Evolutionary conservation across 2,329 filamentous ascomycete species (phyloP).

Genomic region (Periconia sp.): DNA sequence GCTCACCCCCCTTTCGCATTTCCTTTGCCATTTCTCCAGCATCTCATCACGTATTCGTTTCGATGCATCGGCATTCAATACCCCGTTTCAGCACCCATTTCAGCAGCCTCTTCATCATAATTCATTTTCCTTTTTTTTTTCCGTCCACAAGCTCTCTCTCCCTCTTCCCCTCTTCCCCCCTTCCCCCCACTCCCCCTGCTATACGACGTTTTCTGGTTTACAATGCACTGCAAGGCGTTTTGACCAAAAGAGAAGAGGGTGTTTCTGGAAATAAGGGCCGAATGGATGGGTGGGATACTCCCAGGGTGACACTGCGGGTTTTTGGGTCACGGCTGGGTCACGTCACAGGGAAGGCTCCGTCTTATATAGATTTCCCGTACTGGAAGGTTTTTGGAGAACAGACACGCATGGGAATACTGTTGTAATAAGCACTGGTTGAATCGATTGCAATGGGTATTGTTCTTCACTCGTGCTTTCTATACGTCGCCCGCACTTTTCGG

Average conservation of each 20-base stretch:
- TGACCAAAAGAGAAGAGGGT: not conserved
- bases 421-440: slow-evolving; percentile 11
- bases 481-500: too few relatives aligned
- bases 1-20: not conserved
- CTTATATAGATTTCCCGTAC: slow-evolving; percentile 4
- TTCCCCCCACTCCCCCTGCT: too few relatives aligned
- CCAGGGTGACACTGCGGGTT: not conserved
- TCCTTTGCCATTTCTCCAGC: not conserved
- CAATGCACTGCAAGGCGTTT: slow-evolving; percentile 16
- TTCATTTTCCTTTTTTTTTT: too few relatives aligned
- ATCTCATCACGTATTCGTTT: not conserved
- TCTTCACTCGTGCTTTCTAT: too few relatives aligned
- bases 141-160: too few relatives aligned
- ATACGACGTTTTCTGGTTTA: too few relatives aligned
- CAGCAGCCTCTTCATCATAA: not conserved
- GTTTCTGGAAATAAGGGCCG: not conserved
- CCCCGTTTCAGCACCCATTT: slow-evolving; percentile 5
- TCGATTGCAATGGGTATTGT: not conserved
- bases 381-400: slow-evolving; percentile 2
- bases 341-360: not conserved
- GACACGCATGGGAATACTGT: slow-evolving; percentile 9
- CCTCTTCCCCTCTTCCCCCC: too few relatives aligned
- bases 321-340: not conserved
- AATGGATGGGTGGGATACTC: slow-evolving; percentile 3
- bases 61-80: slow-evolving; percentile 11